A percentile compares a stretch with the other conserved stretches of the same genome.
These are phyloP conservation scores for Canariomyces notabilis DNA, from an alignment of 2,329 filamentous ascomycete species.

Conservation along the genomic window DNA sequence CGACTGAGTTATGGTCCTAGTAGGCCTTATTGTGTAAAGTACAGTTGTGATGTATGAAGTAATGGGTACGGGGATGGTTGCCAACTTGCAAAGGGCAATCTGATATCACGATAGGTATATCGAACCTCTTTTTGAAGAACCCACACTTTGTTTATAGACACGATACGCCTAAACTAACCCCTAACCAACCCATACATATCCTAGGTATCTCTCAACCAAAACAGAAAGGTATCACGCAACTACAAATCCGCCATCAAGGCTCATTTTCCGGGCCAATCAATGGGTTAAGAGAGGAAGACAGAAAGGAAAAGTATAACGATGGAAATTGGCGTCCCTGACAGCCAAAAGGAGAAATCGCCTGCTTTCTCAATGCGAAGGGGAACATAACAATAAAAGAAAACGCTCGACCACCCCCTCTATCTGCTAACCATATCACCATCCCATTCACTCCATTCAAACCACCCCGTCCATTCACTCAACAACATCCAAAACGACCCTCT, in stretches of 20 bases:
- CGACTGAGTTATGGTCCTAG: conserved; percentile 27
- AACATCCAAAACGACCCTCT: conserved; percentile 48
- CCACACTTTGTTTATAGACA: too few species aligned
- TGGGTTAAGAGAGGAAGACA: not conserved
- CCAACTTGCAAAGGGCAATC: not conserved
- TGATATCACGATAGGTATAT: too few species aligned
- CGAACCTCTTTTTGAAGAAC: too few species aligned
- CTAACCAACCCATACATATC: not conserved
- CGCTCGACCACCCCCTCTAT: too few species aligned
- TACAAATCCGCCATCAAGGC: conserved; percentile 20
- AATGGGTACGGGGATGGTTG: not conserved
- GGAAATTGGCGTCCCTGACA: not conserved
- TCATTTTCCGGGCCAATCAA: conserved; percentile 1
- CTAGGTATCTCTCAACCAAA: conserved; percentile 8
- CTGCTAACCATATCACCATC: too few species aligned
- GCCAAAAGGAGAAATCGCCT: not conserved
- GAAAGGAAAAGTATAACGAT: not conserved
- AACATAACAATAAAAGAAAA: not conserved
- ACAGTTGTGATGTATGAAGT: too few species aligned
- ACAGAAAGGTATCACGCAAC: conserved; percentile 16
- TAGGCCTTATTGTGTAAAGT: not conserved
- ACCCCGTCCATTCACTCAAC: conserved; percentile 25
- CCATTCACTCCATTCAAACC: not conserved
- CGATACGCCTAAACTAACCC: not conserved
- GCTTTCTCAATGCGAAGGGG: not conserved